Evolutionary conservation across 441 rosid species (phyloP), one percentile per base, ranked within the genome.

Genomic region (Arabidopsis lyrata): DNA sequence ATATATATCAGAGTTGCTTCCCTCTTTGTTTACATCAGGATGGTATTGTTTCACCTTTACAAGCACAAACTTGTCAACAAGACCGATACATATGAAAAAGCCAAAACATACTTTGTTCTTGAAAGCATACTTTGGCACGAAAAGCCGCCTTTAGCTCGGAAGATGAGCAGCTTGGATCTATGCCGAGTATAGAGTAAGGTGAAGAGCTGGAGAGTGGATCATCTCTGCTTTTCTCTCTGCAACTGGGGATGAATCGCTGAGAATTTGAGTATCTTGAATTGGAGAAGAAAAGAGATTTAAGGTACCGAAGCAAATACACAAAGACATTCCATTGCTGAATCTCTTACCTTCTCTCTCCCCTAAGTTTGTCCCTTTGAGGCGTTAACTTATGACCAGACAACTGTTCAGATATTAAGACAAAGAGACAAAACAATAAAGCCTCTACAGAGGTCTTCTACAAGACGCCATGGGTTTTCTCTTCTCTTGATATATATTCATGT

Each of bases 131-230:
- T 82, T 92, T 94, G 80, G 85, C 83, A 41, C 99, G 86, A 73
- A 94, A 95, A 75, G 97, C 97, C 36, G 91, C 83, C 81, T 92
- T 95, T 42, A 92, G 93, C 71, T 90, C 94, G 16, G 80, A 68
- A 53, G 85, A 63, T 3, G 99, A 89, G 84, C 96, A 95, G 72
- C 77, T 83, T 7, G 90, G 90, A 12, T 84, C 75, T 73, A 91
- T 86, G 15, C 97, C 97, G 50, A 94, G 97, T 58, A 89, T 65
- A n/a, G 83, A 70, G 86, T 81, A 81, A 50, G 97, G 88, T 10
- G 95, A 88, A 32, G 93, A 86, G 68, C 34, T 73, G 63, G 89
- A 73, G 63, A 83, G 77, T 61, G 77, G 27, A 44, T 74, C 83
- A 1, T 82, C 86, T 27, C 78, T 83, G 36, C 11, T 50, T 77